phyloP scores from a whole-genome alignment of 495 filamentous ascomycete species.

The Achaetomiella virescens region DNA sequence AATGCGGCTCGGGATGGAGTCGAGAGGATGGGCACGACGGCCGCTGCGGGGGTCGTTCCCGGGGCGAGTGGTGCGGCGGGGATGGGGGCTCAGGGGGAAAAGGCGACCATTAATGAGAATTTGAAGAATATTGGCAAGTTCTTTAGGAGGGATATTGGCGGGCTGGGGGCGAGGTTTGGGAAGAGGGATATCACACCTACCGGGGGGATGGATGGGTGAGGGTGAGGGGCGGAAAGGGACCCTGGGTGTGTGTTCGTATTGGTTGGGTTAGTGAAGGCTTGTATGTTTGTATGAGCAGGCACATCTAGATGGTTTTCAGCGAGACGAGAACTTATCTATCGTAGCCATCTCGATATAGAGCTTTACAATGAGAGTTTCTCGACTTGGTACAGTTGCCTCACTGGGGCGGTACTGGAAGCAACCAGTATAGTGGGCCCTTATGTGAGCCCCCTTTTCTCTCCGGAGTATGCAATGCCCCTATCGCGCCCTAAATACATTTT shows the following conservation, averaged over 20 bases:
- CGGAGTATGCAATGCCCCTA: too few relatives aligned
- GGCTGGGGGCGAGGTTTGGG: conserved; percentile 68
- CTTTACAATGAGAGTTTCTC: too few relatives aligned
- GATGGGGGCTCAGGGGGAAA: conserved; percentile 60
- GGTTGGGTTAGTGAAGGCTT: not conserved
- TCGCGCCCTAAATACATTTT: too few relatives aligned
- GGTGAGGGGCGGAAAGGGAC: not conserved
- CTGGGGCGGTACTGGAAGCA: too few relatives aligned
- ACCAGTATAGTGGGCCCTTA: too few relatives aligned
- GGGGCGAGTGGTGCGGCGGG: conserved; percentile 50
- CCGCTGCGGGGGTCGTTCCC: conserved; percentile 22
- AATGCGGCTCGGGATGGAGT: conserved; percentile 88
- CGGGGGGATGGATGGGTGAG: conserved; percentile 10
- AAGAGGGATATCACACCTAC: conserved; percentile 41
- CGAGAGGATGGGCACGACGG: conserved; percentile 67
- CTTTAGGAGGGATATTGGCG: conserved; percentile 82
- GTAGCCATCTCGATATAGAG: too few relatives aligned
- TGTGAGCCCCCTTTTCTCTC: too few relatives aligned
- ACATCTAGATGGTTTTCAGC: not conserved
- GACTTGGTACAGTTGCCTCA: too few relatives aligned
- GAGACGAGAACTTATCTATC: too few relatives aligned
- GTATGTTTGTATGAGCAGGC: not conserved
- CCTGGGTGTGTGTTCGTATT: not conserved
- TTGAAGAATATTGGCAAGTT: conserved; percentile 93
- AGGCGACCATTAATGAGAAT: conserved; percentile 75